Evolutionary conservation across 2,329 filamentous ascomycete genomes (phyloP), one percentile per base, ranked within the genome.

Genomic region (Aspergillus arachidicola): DNA sequence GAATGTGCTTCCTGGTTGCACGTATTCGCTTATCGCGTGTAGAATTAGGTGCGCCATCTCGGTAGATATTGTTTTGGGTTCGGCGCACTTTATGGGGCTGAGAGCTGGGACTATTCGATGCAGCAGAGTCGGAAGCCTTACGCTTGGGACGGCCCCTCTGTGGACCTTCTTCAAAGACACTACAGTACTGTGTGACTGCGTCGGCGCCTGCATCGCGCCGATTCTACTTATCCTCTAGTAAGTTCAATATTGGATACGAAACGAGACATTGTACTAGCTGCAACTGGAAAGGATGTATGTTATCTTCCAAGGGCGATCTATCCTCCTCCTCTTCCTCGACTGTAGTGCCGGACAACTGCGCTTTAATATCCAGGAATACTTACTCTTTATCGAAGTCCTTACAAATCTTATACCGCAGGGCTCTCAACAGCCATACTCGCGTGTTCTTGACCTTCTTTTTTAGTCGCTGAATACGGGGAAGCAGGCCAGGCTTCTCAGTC

Each of bases 341-440:
- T 23, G 48, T 61, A 6, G 59, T 65, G 51, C 63, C 58, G 28
- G 64, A 70, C 7, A 71, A 61, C 61, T 70, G 53, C 26, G 54
- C 59, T 58, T 71, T 57, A 38, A 70, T 70, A 41, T 69, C 63
- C 30, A 68, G 41, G 59, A 67, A 66, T 38, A 54, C 64, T 64
- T 71, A 59, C 51, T 68, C 60, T 60, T 67, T 36, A 62, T 71
- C 61, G 67, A 70, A 71, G 4, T 69, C 60, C 64, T 66, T 61
- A 62, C 51, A 38, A n/a, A 68, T 43, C 28, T 63, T 23, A 32
- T 68, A 26, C 36, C 60, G 32, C 19, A 70, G 62, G 54, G 41
- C 62, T 56, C 61, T 50, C 2, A 59, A 26, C 48, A 69, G 51
- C 38, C 59, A 46, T 63, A 62, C 57, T 56, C 57, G 54, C 19